These are phyloP conservation scores for Spiraea crenata DNA, from an alignment of 331 rosid species.

Conservation along the genomic window DNA sequence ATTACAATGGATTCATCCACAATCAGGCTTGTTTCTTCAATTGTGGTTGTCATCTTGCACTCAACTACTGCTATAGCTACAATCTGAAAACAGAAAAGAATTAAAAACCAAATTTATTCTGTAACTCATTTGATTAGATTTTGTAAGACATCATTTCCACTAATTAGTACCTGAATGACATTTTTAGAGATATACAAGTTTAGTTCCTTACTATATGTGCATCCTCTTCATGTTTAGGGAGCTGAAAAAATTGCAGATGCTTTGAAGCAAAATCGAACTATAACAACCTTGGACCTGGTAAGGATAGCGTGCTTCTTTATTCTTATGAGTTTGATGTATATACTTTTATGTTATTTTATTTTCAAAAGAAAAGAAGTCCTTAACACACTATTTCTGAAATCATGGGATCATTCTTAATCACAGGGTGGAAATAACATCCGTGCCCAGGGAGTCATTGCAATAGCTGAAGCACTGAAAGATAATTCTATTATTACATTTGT, in stretches of 20 bases:
- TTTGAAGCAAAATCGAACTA: slow-evolving; percentile 82
- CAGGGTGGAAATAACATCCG: slow-evolving; percentile 96
- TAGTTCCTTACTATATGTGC: not conserved
- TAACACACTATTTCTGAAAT: slow-evolving; percentile 16
- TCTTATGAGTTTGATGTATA: slow-evolving; percentile 10
- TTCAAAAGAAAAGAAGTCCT: not conserved
- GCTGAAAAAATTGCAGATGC: slow-evolving; percentile 83
- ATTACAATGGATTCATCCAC: not conserved
- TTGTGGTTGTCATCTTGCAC: slow-evolving; percentile 4
- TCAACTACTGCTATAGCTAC: not conserved
- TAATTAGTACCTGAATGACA: too few species aligned
- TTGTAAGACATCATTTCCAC: not conserved
- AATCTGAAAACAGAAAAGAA: not conserved
- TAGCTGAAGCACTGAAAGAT: slow-evolving; percentile 84
- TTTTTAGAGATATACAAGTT: not conserved
- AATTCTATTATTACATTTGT: slow-evolving; percentile 74
- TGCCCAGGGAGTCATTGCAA: slow-evolving; percentile 55
- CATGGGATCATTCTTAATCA: slow-evolving; percentile 21
- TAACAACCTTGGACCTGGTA: slow-evolving; percentile 81
- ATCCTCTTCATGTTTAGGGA: slow-evolving; percentile 53
- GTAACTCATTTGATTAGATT: not conserved
- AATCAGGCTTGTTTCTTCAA: not conserved
- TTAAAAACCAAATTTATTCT: not conserved
- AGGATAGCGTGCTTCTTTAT: slow-evolving; percentile 21
- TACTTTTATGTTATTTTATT: not conserved